These are phyloP conservation scores for Pseudoscleropodium purum DNA, from an alignment of 225 moss, liverwort and hornwort species.

Conservation along the genomic window DNA sequence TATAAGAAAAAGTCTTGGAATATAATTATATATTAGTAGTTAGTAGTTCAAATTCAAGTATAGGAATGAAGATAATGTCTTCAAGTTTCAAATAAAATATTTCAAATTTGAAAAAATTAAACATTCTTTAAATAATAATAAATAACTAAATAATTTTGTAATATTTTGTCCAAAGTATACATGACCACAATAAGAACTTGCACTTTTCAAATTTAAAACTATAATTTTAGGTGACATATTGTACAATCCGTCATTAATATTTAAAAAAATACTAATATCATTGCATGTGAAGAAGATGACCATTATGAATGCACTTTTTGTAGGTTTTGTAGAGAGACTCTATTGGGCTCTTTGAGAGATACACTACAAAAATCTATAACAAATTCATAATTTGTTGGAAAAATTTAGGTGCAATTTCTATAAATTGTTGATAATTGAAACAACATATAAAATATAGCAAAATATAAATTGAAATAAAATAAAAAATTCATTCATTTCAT, in stretches of 20 bases:
- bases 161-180: not conserved
- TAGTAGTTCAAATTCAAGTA: not conserved
- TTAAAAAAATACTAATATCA: not conserved
- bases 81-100: not conserved
- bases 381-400: not conserved
- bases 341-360: rapidly evolving
- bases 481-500: not conserved
- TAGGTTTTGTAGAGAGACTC: not conserved
- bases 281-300: not conserved
- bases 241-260: not conserved
- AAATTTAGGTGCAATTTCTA: too few species aligned
- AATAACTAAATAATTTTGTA: not conserved
- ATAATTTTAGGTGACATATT: not conserved
- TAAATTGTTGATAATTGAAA: not conserved
- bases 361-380: not conserved
- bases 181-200: not conserved
- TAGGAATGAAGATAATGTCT: not conserved
- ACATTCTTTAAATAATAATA: not conserved
- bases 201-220: not conserved
- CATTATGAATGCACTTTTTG: not conserved
- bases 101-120: not conserved
- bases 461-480: too few species aligned
- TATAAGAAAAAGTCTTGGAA: not conserved
- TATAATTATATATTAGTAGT: not conserved
- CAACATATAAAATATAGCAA: not conserved